Conservation (phyloP, 1,284 basidiomycete genomes). For the Trichosporon sp. region DNA sequence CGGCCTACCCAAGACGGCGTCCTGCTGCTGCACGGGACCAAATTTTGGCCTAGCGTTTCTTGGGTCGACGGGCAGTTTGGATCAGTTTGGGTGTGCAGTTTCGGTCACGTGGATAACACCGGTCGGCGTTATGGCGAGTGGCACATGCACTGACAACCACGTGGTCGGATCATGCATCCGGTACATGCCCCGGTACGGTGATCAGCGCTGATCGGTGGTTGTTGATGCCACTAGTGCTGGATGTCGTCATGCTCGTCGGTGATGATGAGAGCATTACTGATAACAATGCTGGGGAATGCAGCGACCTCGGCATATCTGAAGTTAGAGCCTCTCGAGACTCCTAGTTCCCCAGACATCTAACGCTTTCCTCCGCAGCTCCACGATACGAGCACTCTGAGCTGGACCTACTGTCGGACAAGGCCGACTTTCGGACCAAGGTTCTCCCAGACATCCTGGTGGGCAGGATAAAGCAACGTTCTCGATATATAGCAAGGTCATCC, state of each 20-base stretch:
- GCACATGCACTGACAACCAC: not conserved
- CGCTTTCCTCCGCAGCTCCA: too few relatives aligned
- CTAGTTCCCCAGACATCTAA: too few relatives aligned
- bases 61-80: not conserved
- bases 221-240: too few relatives aligned
- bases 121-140: not conserved
- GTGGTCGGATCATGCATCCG: too few relatives aligned
- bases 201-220: not conserved
- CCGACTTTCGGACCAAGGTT: not conserved
- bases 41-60: not conserved
- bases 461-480: not conserved
- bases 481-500: not conserved
- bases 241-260: not conserved
- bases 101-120: not conserved
- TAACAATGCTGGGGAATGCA: not conserved
- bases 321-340: not conserved
- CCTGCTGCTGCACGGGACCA: not conserved
- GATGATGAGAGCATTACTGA: not conserved
- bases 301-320: not conserved
- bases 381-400: too few relatives aligned
- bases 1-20: not conserved
- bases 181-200: not conserved
- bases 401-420: not conserved
- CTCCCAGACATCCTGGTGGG: not conserved
- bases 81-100: not conserved